Base-by-base conservation (phyloP, 768 basidiomycete genomes). In the Phylloporus scabripes region DNA sequence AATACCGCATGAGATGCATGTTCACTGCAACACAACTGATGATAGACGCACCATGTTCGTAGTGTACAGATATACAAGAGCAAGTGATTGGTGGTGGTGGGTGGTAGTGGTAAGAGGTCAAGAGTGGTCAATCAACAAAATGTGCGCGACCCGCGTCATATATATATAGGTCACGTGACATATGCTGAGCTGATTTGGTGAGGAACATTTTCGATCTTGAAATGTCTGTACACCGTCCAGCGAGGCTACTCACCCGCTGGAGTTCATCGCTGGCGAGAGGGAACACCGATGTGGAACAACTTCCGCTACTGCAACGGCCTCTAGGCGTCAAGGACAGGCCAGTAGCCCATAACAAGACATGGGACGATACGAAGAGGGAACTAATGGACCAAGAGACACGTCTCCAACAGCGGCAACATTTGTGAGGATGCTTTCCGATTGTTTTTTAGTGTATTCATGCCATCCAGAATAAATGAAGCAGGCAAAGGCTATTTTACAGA, bases 401-500 rank as follows among this genome's bases (percentile, higher is more conserved):
- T 36, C 72, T 87, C 55, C 79, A 80, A 23, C 84, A 92, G 60
- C 73, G 93, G 43, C 72, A 76, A 52, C 85, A 86, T 64, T 51
- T 77, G 75, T 77, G 46, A 54, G 72, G 57, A 26, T 41, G 46
- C 24, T 42, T 54, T 41, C 20, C n/a, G 7, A 17, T 2, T 3
- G 6, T 32, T 9, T 20, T 21, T 23, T 23, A 38, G 42, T 20
- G 17, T 10, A 10, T 51, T 59, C 26, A 53, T 34, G 26, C 21
- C 8, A 45, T 20, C 2, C 55, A 85, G 83, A 34, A 71, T 84
- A 50, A 74, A 80, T 51, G 77, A 83, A 62, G 80, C 75, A 0
- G 77, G 81, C 11, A 87, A 84, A 60, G 92, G 92, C 0, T 95
- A 97, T 69, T 97, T 91, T 60, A 77, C 87, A 45, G 95, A 97